Conservation (phyloP, 2,329 filamentous ascomycete species). For the Paraconiothyrium sp. region DNA sequence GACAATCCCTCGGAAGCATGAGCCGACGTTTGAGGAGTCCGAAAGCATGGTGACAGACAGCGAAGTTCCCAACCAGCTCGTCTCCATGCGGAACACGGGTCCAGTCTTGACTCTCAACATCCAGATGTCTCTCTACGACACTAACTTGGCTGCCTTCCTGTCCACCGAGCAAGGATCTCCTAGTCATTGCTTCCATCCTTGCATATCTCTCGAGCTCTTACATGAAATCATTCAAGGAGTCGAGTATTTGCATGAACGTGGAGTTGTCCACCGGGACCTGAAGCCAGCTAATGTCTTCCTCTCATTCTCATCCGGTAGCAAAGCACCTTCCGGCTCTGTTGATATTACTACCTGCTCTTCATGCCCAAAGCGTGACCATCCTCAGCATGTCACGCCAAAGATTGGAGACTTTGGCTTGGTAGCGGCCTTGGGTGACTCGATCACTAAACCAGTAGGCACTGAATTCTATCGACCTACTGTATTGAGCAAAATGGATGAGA, state of each 20-base stretch:
- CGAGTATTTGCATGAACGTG: conserved; percentile 69
- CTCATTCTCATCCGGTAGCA: conserved; percentile 53
- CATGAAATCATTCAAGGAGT: conserved; percentile 69
- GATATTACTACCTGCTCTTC: conserved; percentile 57
- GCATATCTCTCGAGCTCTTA: conserved; percentile 66
- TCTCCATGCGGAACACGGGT: conserved; percentile 31
- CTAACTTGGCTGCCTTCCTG: conserved; percentile 69
- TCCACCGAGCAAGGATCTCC: conserved; percentile 35
- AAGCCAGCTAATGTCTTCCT: conserved; percentile 76
- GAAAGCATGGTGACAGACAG: conserved; percentile 51
- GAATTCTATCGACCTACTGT: conserved; percentile 67
- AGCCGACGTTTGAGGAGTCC: conserved; percentile 31
- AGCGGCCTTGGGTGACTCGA: conserved; percentile 59
- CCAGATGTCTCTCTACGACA: conserved; percentile 73
- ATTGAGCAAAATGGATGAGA: conserved; percentile 53
- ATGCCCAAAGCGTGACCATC: conserved; percentile 50
- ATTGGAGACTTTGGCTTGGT: conserved; percentile 76
- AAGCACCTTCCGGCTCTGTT: conserved; percentile 55
- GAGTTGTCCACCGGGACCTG: conserved; percentile 72
- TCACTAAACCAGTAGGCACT: conserved; percentile 65
- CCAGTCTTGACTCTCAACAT: conserved; percentile 66
- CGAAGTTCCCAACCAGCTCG: conserved; percentile 37
- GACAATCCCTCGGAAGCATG: conserved; percentile 52
- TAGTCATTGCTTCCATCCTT: conserved; percentile 70
- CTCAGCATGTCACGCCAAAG: conserved; percentile 63